phyloP scores from a whole-genome alignment of 345 rosid species.

The Pelargonium nanum region DNA sequence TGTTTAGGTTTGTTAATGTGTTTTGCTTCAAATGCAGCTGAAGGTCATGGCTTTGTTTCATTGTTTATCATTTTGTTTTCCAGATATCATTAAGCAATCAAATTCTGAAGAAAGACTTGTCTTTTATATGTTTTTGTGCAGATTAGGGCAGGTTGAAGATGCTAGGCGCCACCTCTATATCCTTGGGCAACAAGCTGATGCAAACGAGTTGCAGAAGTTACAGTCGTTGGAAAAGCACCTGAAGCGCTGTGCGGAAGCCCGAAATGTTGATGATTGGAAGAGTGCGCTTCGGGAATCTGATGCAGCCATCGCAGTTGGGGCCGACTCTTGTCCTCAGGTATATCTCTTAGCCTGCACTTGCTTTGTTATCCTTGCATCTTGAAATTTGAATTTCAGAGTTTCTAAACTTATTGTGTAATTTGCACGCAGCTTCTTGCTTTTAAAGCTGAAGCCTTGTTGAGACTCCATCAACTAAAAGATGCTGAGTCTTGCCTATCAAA shows the following conservation, averaged over 20 bases:
- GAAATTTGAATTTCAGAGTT: too few species aligned
- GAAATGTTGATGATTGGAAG: slow-evolving; percentile 78
- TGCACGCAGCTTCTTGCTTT: slow-evolving; percentile 82
- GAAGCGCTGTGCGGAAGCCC: slow-evolving; percentile 52
- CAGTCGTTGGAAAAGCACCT: slow-evolving; percentile 72
- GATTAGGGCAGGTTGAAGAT: slow-evolving; percentile 73
- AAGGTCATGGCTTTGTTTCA: background rate
- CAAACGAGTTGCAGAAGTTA: slow-evolving; percentile 57
- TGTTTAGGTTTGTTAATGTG: too few species aligned
- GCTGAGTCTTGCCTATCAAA: slow-evolving; percentile 49
- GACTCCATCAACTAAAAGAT: slow-evolving; percentile 66
- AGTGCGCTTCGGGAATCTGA: slow-evolving; percentile 52
- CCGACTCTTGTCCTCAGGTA: slow-evolving; percentile 81
- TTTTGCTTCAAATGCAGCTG: too few species aligned
- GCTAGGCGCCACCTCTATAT: slow-evolving; percentile 52
- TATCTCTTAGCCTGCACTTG: slow-evolving; percentile 1
- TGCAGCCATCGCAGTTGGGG: slow-evolving; percentile 66
- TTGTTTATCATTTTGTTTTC: too few species aligned
- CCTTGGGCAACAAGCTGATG: slow-evolving; percentile 60
- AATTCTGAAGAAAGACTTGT: background rate
- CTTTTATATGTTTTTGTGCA: slow-evolving; percentile 15
- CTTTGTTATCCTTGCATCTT: too few species aligned
- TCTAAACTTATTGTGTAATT: slow-evolving; percentile 1
- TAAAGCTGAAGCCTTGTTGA: slow-evolving; percentile 79
- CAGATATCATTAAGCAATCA: background rate